Conservation (phyloP, 2,329 filamentous ascomycete species). For the Botrytis paeoniae region DNA sequence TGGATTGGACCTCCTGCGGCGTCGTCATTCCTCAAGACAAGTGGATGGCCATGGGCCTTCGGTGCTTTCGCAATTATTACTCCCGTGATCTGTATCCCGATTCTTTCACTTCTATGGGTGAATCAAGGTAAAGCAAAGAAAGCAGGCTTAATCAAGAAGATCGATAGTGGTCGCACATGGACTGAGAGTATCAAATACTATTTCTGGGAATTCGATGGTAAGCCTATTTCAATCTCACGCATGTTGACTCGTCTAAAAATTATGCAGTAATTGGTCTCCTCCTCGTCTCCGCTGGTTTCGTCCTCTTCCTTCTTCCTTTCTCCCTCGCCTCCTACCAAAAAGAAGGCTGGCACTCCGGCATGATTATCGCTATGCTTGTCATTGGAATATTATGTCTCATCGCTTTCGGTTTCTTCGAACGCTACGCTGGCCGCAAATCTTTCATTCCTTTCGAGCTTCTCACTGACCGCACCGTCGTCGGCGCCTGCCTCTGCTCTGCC, state of each 20-base stretch:
- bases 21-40: conserved; percentile 49
- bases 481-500: conserved; percentile 44
- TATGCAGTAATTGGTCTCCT: conserved; percentile 52
- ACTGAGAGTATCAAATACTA: conserved; percentile 52
- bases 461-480: conserved; percentile 48
- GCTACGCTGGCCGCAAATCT: conserved; percentile 52
- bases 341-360: conserved; percentile 28
- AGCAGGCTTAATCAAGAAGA: conserved; percentile 46
- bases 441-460: conserved; percentile 55
- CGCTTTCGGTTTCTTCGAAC: conserved; percentile 56
- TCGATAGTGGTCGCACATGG: conserved; percentile 45
- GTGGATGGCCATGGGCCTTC: conserved; percentile 66
- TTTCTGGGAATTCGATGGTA: conserved; percentile 57
- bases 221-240: neutral
- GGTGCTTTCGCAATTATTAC: conserved; percentile 64
- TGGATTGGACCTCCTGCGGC: conserved; percentile 60
- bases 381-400: conserved; percentile 57
- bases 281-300: conserved; percentile 57
- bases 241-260: neutral
- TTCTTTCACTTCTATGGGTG: conserved; percentile 49
- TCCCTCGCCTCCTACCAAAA: conserved; percentile 46
- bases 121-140: conserved; percentile 60
- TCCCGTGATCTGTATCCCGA: conserved; percentile 58
- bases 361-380: conserved; percentile 52
- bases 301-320: conserved; percentile 68